These are phyloP conservation scores for Trichoderma afroharzianum DNA, from an alignment of 2,329 filamentous ascomycete species.

Conservation along the genomic window DNA sequence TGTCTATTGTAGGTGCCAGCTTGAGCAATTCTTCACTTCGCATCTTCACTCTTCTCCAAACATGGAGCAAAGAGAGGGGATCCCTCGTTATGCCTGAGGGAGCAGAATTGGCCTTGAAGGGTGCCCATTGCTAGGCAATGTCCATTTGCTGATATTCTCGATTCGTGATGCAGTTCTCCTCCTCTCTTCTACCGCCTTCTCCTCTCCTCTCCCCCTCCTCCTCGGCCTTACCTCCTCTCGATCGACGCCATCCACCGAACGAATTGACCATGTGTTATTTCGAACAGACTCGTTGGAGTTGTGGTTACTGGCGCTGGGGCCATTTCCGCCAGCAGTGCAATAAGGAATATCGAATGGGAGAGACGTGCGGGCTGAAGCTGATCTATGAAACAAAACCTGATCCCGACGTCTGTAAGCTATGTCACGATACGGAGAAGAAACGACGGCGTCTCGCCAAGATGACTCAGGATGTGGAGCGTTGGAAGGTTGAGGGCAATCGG, in stretches of 20 bases:
- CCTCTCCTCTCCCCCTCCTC: neutral
- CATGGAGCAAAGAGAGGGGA: neutral
- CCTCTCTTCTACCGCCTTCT: neutral
- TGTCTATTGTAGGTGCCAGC: slow-evolving; percentile 12
- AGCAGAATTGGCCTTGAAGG: neutral
- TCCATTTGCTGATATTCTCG: slow-evolving; percentile 19
- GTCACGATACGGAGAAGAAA: slow-evolving; percentile 87
- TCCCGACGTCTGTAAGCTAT: slow-evolving; percentile 71
- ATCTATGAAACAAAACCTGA: slow-evolving; percentile 70
- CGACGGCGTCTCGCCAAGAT: slow-evolving; percentile 71
- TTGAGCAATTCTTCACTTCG: neutral
- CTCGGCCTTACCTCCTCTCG: neutral
- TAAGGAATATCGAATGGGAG: slow-evolving; percentile 91
- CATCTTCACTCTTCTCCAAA: neutral
- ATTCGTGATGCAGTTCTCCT: slow-evolving; percentile 19
- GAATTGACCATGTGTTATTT: slow-evolving; percentile 81
- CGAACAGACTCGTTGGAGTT: slow-evolving; percentile 80
- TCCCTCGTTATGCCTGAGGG: neutral
- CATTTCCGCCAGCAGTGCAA: slow-evolving; percentile 90
- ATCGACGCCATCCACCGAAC: slow-evolving; percentile 21
- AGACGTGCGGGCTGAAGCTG: slow-evolving; percentile 92
- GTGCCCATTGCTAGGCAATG: slow-evolving; percentile 17
- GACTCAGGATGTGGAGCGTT: slow-evolving; percentile 69
- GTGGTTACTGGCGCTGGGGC: slow-evolving; percentile 93
- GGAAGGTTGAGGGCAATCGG: slow-evolving; percentile 72